These are phyloP conservation scores for Lepiota venenata DNA, from an alignment of 768 basidiomycete species.

Conservation along the genomic window DNA sequence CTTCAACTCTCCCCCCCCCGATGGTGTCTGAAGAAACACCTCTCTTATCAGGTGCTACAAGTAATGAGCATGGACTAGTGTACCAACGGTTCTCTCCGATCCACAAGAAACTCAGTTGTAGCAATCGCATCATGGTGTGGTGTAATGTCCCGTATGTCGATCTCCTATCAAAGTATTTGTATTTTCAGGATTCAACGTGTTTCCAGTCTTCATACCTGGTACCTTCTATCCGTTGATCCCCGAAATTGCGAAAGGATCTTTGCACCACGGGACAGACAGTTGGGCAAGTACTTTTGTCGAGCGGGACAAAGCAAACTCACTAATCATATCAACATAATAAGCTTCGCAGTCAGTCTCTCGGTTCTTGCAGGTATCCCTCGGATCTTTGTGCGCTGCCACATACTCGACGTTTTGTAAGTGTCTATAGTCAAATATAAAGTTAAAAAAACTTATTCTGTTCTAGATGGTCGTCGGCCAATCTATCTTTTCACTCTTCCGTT, in stretches of 20 bases:
- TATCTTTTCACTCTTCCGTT: conserved; percentile 64
- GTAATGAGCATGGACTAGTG: neutral
- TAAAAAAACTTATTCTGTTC: neutral
- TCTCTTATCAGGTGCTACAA: neutral
- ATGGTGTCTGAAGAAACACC: neutral
- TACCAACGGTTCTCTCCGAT: conserved; percentile 10
- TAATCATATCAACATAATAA: neutral
- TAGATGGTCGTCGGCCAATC: conserved; percentile 59
- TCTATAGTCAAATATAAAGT: neutral
- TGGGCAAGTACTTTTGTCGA: conserved; percentile 8
- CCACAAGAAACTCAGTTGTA: conserved; percentile 10
- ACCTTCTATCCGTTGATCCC: conserved; percentile 25
- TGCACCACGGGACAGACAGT: conserved; percentile 18
- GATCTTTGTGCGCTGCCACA: conserved; percentile 25
- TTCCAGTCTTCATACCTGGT: conserved; percentile 18
- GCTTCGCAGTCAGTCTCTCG: conserved; percentile 29
- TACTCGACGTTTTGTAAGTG: conserved; percentile 33
- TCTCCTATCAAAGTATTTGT: neutral
- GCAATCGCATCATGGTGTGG: conserved; percentile 17
- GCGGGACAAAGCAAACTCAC: neutral
- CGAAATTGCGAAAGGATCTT: conserved; percentile 22
- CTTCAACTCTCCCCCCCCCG: too few relatives aligned
- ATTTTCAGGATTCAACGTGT: neutral
- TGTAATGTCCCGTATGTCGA: conserved; percentile 13
- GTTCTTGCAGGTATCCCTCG: conserved; percentile 27